These are phyloP conservation scores for Lyophyllum semitale DNA, from an alignment of 768 basidiomycete species.

Conservation along the genomic window DNA sequence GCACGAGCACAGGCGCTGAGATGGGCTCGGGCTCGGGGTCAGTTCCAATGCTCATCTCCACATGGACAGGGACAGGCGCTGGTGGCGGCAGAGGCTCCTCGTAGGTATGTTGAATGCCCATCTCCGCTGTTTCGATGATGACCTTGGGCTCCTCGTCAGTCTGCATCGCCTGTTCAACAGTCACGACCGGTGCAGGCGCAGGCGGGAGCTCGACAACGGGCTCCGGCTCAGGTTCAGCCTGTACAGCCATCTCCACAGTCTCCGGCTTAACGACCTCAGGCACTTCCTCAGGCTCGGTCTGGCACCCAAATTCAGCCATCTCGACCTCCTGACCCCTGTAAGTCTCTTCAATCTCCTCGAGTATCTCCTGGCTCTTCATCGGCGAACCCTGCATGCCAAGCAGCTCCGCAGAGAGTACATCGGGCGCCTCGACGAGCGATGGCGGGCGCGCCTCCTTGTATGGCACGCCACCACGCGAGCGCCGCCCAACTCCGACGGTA, in stretches of 20 bases:
- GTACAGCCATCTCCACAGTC: constrained; percentile 42
- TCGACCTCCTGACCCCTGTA: constrained; percentile 44
- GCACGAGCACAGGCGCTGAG: constrained; percentile 21
- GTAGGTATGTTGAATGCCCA: constrained; percentile 47
- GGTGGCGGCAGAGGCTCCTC: constrained; percentile 30
- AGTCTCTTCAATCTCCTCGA: constrained; percentile 39
- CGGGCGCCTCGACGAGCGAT: constrained; percentile 72
- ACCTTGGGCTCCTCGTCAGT: constrained; percentile 45
- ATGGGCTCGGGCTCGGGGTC: constrained; percentile 28
- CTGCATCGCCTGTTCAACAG: constrained; percentile 44
- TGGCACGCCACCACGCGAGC: constrained; percentile 65
- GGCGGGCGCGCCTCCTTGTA: constrained; percentile 71
- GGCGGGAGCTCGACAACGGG: constrained; percentile 23
- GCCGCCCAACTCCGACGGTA: constrained; percentile 48
- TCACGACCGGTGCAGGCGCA: constrained; percentile 15
- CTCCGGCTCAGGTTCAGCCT: constrained; percentile 32
- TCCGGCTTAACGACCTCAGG: constrained; percentile 27
- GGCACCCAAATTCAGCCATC: constrained; percentile 64
- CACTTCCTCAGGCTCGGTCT: constrained; percentile 53
- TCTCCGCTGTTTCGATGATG: constrained; percentile 40
- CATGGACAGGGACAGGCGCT: constrained; percentile 30
- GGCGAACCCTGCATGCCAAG: constrained; percentile 46
- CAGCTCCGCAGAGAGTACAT: constrained; percentile 70
- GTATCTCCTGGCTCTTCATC: constrained; percentile 36
- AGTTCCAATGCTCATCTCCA: constrained; percentile 34